A percentile compares a stretch with the other conserved stretches of the same genome.
These are phyloP conservation scores for Xylaria palmicola DNA, from an alignment of 495 filamentous ascomycete species.

Conservation along the genomic window DNA sequence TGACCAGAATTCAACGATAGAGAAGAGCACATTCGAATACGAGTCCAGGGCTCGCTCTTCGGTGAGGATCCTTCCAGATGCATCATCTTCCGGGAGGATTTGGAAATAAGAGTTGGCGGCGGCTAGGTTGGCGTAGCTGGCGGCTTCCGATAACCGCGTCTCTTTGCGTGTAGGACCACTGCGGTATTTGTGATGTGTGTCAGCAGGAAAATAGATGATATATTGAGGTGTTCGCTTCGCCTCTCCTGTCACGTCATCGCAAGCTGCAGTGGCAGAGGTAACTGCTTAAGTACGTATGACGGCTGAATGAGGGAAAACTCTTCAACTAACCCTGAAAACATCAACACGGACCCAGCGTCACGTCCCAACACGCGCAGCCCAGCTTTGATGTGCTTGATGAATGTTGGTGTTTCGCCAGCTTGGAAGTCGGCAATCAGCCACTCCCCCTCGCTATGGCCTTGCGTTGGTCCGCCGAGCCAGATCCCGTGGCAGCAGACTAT, in stretches of 20 bases:
- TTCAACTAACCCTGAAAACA: conserved; percentile 69
- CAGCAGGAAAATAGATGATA: not conserved
- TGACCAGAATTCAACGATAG: conserved; percentile 59
- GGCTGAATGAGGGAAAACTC: not conserved
- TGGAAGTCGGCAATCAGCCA: conserved; percentile 77
- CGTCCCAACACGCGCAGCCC: conserved; percentile 52
- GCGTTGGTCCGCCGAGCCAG: conserved; percentile 62
- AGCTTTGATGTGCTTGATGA: conserved; percentile 66
- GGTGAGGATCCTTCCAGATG: conserved; percentile 13
- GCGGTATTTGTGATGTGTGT: conserved; percentile 11
- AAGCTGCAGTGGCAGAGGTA: not conserved
- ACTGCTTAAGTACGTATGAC: not conserved
- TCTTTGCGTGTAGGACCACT: conserved; percentile 63
- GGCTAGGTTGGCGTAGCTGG: conserved; percentile 60
- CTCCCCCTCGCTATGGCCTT: conserved; percentile 60
- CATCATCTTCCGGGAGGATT: conserved; percentile 16
- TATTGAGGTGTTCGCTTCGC: not conserved
- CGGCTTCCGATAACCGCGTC: conserved; percentile 60
- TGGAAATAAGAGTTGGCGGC: conserved; percentile 40
- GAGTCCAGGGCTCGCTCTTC: conserved; percentile 76
- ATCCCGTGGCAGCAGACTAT: conserved; percentile 83
- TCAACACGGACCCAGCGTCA: conserved; percentile 46
- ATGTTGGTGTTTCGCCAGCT: conserved; percentile 68
- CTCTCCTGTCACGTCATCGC: not conserved
- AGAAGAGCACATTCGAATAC: conserved; percentile 75